A percentile compares a stretch with the other conserved stretches of the same genome.
phyloP scores from a whole-genome alignment of 202 grass and related monocot species.

The Dendrocalamus latiflorus region DNA sequence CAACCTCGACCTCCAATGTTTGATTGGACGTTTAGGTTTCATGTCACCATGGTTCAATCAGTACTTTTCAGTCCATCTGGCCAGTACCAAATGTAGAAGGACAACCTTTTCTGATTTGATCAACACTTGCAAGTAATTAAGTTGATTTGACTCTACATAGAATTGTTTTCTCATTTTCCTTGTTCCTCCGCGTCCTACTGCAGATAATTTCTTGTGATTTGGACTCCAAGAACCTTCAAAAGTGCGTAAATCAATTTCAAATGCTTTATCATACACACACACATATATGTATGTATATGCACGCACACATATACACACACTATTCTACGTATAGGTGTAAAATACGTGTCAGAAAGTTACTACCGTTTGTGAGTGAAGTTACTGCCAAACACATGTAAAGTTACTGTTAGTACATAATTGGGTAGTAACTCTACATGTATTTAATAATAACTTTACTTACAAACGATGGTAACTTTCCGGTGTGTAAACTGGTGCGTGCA shows the following conservation, averaged over 20 bases:
- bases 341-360: too few relatives aligned
- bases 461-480: too few relatives aligned
- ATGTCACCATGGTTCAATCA: constrained; percentile 37
- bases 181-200: not conserved
- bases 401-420: too few relatives aligned
- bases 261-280: not conserved
- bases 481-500: too few relatives aligned
- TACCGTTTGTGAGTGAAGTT: too few relatives aligned
- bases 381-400: too few relatives aligned
- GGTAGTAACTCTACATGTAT: too few relatives aligned
- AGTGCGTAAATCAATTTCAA: not conserved
- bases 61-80: constrained; percentile 44
- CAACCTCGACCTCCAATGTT: constrained; percentile 5
- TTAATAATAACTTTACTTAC: too few relatives aligned
- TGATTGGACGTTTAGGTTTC: constrained; percentile 48
- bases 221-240: not conserved
- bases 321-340: too few relatives aligned
- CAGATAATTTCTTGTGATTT: not conserved
- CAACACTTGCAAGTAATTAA: constrained; percentile 2
- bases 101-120: constrained; percentile 33
- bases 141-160: constrained; percentile 6
- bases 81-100: constrained; percentile 33
- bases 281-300: too few relatives aligned
- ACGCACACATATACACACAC: too few relatives aligned
- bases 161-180: not conserved